Evolutionary conservation across 108 stramenopile species (phyloP), one percentile per base, ranked within the genome.

Genomic region (Phaeodactylum tricornutum): DNA sequence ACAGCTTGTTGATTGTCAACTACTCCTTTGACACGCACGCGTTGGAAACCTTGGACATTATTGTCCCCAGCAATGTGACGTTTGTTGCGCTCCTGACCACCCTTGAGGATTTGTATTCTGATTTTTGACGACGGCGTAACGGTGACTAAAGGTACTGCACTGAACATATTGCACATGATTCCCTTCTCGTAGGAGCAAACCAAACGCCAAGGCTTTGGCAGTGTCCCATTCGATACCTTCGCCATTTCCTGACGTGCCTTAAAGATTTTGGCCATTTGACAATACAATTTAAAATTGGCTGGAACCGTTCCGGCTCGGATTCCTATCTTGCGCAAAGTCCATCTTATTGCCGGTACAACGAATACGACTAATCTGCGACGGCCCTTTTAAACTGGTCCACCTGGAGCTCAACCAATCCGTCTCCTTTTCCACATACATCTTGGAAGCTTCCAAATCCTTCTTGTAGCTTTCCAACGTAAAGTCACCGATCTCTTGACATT

Each of bases 151-250:
- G 30, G 94, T 95, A 39, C 98, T 96, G 17, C 98, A 84, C 66
- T 97, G 90, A 6, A 92, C 92, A 67, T 99, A 96, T 71, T 99
- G 98, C 5, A 99, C 95, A 59, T 94, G 95, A 58, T 95, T 96
- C 6, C 98, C 98, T 70, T 99, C 98, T 4, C 92, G 36, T n/a
- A 96, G 57, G 5, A 99, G 72, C 16, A 80, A 71, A 29, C 96
- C 98, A 67, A 95, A 96, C 4, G 98, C 98, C 62, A 99, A 72
- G n/a, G 93, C 92, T 66, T 99, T 96, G 14, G 96, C 98, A 31
- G 92, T 89, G 22, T 91, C 98, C 98, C 98, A 99, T 57, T 97
- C 96, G 50, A 99, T 95, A 17, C 86, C 88, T 19, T 67, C 9
- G 92, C 75, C 72, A 85, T 81, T 41, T 87, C 78, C 37, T 61